Conservation (phyloP, 352 stramenopile genomes). For the Globisporangium paddicum region DNA sequence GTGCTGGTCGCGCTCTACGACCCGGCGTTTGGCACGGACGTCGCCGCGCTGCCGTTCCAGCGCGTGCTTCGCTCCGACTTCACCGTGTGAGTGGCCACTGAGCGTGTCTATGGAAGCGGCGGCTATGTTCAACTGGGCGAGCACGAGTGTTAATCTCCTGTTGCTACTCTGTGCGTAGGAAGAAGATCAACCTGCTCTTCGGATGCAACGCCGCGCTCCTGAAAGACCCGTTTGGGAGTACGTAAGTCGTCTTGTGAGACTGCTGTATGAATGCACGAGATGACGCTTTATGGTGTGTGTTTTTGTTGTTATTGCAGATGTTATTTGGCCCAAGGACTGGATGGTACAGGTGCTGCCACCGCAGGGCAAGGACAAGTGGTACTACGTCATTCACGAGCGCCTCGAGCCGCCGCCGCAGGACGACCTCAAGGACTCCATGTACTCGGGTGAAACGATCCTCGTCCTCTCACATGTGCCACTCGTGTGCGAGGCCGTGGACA, state of each 20-base stretch:
- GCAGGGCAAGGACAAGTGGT: conserved; percentile 48
- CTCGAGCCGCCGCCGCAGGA: conserved; percentile 52
- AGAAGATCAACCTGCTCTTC: conserved; percentile 61
- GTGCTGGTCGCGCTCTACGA: conserved; percentile 60
- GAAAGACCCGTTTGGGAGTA: conserved; percentile 68
- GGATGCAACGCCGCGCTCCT: conserved; percentile 55
- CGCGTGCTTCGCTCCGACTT: conserved; percentile 52
- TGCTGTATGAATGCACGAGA: not conserved
- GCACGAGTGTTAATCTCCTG: not conserved
- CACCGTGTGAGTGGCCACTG: conserved; percentile 30
- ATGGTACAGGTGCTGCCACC: conserved; percentile 51
- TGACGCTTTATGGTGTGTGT: not conserved
- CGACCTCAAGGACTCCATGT: conserved; percentile 52
- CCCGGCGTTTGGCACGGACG: conserved; percentile 24
- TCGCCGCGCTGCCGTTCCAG: conserved; percentile 36
- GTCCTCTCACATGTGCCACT: conserved; percentile 54
- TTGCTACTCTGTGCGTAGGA: not conserved
- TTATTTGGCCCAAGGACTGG: conserved; percentile 75
- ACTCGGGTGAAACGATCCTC: conserved; percentile 42
- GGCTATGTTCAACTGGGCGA: no score
- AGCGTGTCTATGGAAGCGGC: no score
- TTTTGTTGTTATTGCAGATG: conserved; percentile 24
- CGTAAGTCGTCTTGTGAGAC: not conserved
- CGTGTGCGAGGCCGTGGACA: conserved; percentile 42
- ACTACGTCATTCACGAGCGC: conserved; percentile 66